Base-by-base conservation (phyloP, 345 rosid genomes). In the Excoecaria cochinchinensis region DNA sequence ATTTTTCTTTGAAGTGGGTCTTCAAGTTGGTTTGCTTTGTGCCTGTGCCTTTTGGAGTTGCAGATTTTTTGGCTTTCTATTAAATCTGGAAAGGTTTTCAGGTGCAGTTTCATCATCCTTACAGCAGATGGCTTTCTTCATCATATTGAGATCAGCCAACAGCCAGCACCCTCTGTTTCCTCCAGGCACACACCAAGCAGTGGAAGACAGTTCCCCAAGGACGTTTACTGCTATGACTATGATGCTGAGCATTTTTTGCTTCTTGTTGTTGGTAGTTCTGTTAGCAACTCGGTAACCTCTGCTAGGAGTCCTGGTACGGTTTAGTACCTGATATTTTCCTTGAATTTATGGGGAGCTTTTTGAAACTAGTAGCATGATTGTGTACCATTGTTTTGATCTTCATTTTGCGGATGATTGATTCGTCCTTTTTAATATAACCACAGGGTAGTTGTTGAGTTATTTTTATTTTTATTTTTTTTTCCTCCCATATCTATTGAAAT, bases 161-260 rank as follows among this genome's bases (percentile, higher is more conserved):
- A 90, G 76, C 88, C 92, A 71, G 80, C 86, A 76, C 85, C 89
- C 71, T 88, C 92, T 70, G 82, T 85, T 81, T 81, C 87, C 75
- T 84, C 90, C 13, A 62, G 75, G 63, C 76, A 69, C 52, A 65
- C 78, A 57, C 84, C 86, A 66, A 86, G 73, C 72, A 74, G 80
- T 74, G 78, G 64, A 81, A 84, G 83, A 80, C 86, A 86, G 69
- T 89, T 89, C 84, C 96, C 95, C 47, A 81, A 71, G 75, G 82
- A 87, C 75, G 86, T 86, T 83, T 84, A 86, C 82, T 95, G 98
- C 86, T 82, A 85, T 67, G 93, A 90, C 84, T 91, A 89, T 89
- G 81, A 79, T 81, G 89, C 86, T 11, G 83, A 87, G 61, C 84
- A 77, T 77, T 88, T 87, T 81, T 84, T 90, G 82, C 89, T 93